Evolutionary conservation across 108 stramenopile species (phyloP).

Genomic region (Nitzschia sp.): DNA sequence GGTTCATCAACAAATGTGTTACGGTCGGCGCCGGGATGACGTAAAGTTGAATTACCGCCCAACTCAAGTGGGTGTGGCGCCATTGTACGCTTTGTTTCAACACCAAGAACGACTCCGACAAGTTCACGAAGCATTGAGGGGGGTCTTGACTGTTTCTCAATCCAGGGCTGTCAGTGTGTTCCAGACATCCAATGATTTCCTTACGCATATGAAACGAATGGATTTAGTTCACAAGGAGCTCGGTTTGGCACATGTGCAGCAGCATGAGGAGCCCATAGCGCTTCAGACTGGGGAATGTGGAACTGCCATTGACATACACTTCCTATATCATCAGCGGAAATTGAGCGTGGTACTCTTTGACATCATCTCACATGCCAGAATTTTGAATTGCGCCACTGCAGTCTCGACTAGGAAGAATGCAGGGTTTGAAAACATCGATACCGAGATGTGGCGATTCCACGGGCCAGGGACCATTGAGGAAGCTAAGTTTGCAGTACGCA

Average conservation of each 20-base stretch:
- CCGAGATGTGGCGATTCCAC: neutral
- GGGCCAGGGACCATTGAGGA: slow-evolving; percentile 11
- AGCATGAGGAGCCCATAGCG: neutral
- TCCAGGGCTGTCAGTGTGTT: neutral
- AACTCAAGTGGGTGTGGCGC: neutral
- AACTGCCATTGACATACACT: slow-evolving; percentile 6
- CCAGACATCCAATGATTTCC: neutral
- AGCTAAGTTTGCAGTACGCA: slow-evolving; percentile 1
- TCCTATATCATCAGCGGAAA: slow-evolving; percentile 11
- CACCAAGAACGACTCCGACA: neutral
- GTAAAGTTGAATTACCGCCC: neutral
- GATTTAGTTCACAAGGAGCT: neutral
- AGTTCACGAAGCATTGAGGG: neutral
- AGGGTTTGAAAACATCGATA: neutral
- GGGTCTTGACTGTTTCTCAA: neutral
- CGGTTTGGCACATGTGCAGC: neutral
- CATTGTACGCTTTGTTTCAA: neutral
- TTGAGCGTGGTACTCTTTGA: slow-evolving; percentile 1
- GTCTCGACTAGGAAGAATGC: neutral
- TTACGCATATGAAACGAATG: neutral
- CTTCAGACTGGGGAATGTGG: neutral
- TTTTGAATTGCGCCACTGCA: neutral
- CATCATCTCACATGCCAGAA: neutral
- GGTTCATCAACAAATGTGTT: neutral
- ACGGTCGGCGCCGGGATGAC: no score